phyloP scores from a whole-genome alignment of 352 stramenopile species.

The Globisporangium nagaii region DNA sequence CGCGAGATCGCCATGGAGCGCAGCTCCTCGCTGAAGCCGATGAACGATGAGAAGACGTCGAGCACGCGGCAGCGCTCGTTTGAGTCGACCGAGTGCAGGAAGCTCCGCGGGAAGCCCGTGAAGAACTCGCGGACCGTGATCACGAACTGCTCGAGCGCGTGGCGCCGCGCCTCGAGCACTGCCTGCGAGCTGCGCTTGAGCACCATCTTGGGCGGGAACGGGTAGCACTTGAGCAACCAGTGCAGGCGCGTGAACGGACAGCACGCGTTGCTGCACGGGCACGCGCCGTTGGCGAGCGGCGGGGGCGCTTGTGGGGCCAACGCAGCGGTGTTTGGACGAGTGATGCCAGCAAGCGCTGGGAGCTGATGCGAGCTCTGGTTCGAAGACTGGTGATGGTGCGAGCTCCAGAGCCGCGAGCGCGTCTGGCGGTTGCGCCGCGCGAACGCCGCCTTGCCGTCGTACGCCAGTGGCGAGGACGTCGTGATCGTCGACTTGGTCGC shows the following conservation, averaged over 20 bases:
- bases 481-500: slow-evolving; percentile 25
- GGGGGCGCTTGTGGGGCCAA: slow-evolving; percentile 8
- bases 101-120: slow-evolving; percentile 34
- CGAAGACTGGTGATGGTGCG: no score
- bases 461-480: slow-evolving; percentile 7
- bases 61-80: slow-evolving; percentile 41
- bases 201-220: slow-evolving; percentile 48
- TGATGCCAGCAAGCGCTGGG: no score
- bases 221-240: slow-evolving; percentile 38
- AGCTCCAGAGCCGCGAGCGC: slow-evolving; percentile 5
- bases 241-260: slow-evolving; percentile 50
- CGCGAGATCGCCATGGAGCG: slow-evolving; percentile 14
- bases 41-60: slow-evolving; percentile 31
- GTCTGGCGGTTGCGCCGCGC: slow-evolving; percentile 11
- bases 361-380: no score
- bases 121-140: slow-evolving; percentile 38
- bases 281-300: slow-evolving; percentile 6
- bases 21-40: slow-evolving; percentile 31
- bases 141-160: slow-evolving; percentile 51
- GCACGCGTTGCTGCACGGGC: slow-evolving; percentile 39
- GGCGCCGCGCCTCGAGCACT: slow-evolving; percentile 32
- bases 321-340: no score
- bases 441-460: slow-evolving; percentile 6
- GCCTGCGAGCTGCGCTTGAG: slow-evolving; percentile 32
- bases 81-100: slow-evolving; percentile 37